A percentile compares a stretch with the other conserved stretches of the same genome.
These are phyloP conservation scores for Vitis amurensis DNA, from an alignment of 164 flowering plant species.

Conservation along the genomic window DNA sequence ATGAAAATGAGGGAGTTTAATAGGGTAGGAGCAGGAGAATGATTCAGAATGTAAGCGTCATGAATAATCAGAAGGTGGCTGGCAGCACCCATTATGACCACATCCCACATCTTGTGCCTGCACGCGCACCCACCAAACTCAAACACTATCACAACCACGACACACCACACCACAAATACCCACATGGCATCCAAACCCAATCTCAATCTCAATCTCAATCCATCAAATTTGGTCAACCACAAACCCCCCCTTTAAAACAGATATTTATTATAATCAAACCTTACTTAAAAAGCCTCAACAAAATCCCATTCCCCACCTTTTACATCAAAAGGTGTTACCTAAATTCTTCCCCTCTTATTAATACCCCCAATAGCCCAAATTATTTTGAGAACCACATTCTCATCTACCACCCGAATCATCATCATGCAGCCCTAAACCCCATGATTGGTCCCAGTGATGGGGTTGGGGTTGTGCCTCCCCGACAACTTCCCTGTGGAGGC, in stretches of 20 bases:
- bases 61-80: slow-evolving; percentile 36
- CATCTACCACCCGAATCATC: slow-evolving; percentile 19
- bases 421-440: slow-evolving; percentile 13
- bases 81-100: slow-evolving; percentile 41
- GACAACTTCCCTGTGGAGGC: slow-evolving; percentile 34
- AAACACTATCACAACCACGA: neutral
- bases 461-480: slow-evolving; percentile 28
- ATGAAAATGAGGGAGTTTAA: slow-evolving; percentile 16
- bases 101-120: slow-evolving; percentile 33
- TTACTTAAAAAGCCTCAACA: slow-evolving; percentile 34
- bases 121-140: slow-evolving; percentile 51
- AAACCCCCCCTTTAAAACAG: neutral
- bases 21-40: slow-evolving; percentile 11
- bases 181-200: neutral
- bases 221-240: slow-evolving; percentile 27
- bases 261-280: slow-evolving; percentile 20
- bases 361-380: slow-evolving; percentile 9
- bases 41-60: slow-evolving; percentile 29
- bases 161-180: neutral
- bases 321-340: slow-evolving; percentile 27
- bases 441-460: slow-evolving; percentile 28
- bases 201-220: slow-evolving; percentile 1
- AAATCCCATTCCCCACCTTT: slow-evolving; percentile 19
- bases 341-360: slow-evolving; percentile 9
- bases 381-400: neutral